Base-by-base conservation (phyloP, 257 asterid species). In the Nicotiana attenuata region DNA sequence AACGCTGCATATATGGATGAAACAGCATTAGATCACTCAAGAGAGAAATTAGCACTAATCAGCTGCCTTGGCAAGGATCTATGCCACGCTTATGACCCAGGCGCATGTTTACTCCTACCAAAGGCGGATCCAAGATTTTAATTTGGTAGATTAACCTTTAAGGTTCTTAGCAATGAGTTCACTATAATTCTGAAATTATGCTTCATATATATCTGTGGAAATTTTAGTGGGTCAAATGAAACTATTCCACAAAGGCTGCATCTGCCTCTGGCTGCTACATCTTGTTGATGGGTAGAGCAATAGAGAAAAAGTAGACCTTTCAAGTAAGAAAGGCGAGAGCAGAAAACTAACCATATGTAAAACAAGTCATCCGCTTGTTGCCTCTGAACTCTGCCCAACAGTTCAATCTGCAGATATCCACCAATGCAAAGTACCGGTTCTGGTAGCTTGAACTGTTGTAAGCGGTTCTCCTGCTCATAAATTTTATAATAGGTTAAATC, bases 391-490 rank as follows among this genome's bases (percentile, higher is more conserved):
- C 93, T 85, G 16, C 96, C 94, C 89, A 86, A 45, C 82, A 95
- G 83, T 88, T 93, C 97, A 71, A 95, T 87, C 91, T 86, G 94
- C 87, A 94, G 69, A 86, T 76, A 94, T 86, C 98, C 96, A 41
- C 93, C 95, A 8, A 92, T 53, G 82, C 97, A 95, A 78, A 93
- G 91, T 68, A 89, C 93, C 2, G 93, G 97, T 82, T 92, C 90
- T n/a, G 94, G 92, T 83, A 95, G 90, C 90, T 91, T 85, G 89
- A 92, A 95, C 33, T 88, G 83, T 91, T 93, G 98, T 97, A 92
- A 83, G 33, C 85, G 29, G 64, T 92, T 91, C 78, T 91, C 95
- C 99, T 96, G 92, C 81, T 82, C 84, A 69, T 67, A 67, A 33
- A 71, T 53, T 11, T 24, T 11, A 20, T 5, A 69, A 69, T 20